phyloP scores from a whole-genome alignment of 805 yeast genomes.

The Yamadazyma scolyti region DNA sequence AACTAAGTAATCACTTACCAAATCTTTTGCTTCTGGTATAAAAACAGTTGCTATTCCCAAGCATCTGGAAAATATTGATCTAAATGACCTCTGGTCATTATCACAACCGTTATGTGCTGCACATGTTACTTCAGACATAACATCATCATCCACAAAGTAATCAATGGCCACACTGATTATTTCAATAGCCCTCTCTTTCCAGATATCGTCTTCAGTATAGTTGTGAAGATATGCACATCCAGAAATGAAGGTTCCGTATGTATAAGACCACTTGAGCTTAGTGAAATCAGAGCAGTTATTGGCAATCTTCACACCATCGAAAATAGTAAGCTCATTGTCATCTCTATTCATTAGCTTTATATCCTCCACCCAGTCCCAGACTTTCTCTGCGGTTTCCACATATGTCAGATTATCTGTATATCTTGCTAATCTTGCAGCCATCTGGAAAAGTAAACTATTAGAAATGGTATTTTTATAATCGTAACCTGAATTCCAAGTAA shows the following conservation, averaged over 20 bases:
- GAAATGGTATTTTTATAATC: conserved; percentile 86
- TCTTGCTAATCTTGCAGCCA: conserved; percentile 81
- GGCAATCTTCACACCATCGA: conserved; percentile 54
- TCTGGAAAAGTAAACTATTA: conserved; percentile 80
- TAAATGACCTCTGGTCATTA: conserved; percentile 71
- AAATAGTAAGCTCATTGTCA: conserved; percentile 29
- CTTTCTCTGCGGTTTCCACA: conserved; percentile 64
- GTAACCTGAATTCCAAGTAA: conserved; percentile 87
- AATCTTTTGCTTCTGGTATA: conserved; percentile 44
- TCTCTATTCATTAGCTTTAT: conserved; percentile 20
- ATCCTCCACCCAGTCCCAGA: conserved; percentile 75
- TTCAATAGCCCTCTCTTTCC: conserved; percentile 35
- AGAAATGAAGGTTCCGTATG: conserved; percentile 59
- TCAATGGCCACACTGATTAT: conserved; percentile 28
- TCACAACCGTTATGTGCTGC: conserved; percentile 51
- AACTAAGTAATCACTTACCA: conserved; percentile 37
- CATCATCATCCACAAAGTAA: conserved; percentile 38
- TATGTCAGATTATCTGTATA: conserved; percentile 72
- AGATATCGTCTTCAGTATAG: conserved; percentile 44
- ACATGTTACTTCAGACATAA: conserved; percentile 63
- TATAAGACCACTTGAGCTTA: conserved; percentile 58
- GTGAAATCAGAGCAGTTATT: conserved; percentile 45
- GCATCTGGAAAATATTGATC: conserved; percentile 59
- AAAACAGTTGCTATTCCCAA: conserved; percentile 53
- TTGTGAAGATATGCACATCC: conserved; percentile 69